Percentiles rank a stretch among this genome's conserved stretches.
These are phyloP conservation scores for Thinopyrum elongatum DNA, from an alignment of 176 grass and related monocot genomes.

Conservation along the genomic window DNA sequence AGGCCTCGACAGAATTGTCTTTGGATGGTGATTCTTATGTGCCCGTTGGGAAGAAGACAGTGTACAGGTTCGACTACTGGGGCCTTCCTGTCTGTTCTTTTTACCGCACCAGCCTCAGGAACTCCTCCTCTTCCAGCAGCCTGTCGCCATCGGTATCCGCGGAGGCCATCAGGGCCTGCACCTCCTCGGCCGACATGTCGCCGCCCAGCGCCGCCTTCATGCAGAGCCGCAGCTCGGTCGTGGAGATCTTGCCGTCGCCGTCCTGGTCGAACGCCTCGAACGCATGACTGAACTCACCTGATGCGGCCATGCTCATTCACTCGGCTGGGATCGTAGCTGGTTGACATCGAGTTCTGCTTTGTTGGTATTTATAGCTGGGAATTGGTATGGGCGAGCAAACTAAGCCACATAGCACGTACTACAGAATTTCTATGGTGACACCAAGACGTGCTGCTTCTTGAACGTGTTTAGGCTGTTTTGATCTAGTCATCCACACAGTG, in stretches of 20 bases:
- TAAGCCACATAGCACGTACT: too few relatives aligned
- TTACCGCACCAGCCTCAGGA: too few relatives aligned
- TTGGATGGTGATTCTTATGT: slow-evolving; percentile 33
- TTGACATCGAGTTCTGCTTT: background rate
- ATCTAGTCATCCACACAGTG: too few relatives aligned
- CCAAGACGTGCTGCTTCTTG: too few relatives aligned
- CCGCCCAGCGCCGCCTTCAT: background rate
- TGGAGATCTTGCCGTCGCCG: background rate
- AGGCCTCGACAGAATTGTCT: slow-evolving; percentile 19
- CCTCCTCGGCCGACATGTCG: background rate
- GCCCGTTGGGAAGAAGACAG: too few relatives aligned
- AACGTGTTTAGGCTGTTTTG: too few relatives aligned
- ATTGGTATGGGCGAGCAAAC: background rate
- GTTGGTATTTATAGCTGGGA: background rate
- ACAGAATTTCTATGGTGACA: too few relatives aligned
- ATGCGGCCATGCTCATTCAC: background rate
- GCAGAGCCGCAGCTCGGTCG: background rate
- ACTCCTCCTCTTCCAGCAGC: too few relatives aligned
- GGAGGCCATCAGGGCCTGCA: too few relatives aligned
- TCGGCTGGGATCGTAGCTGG: background rate
- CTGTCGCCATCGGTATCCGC: too few relatives aligned
- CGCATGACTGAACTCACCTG: background rate
- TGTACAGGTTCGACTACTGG: too few relatives aligned
- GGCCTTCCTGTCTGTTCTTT: background rate
- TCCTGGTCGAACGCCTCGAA: background rate